Conservation (phyloP, 2,329 filamentous ascomycete species). For the Epichloe coenophiala region DNA sequence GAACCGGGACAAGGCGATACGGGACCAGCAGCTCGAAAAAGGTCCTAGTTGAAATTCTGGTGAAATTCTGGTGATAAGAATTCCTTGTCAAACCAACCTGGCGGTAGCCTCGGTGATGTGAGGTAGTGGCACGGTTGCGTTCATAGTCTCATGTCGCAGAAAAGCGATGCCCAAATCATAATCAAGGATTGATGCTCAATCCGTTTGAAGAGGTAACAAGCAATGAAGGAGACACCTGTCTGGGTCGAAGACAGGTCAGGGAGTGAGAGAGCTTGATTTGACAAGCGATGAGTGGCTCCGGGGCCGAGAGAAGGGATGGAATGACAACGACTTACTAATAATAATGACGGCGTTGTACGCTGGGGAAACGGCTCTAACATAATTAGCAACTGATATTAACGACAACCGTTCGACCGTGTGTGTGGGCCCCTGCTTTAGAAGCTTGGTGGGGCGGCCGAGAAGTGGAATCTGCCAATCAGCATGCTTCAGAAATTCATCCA, state of each 20-base stretch:
- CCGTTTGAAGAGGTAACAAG: not conserved
- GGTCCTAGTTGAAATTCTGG: not conserved
- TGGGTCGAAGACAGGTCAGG: not conserved
- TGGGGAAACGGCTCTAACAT: no score
- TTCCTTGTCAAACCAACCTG: not conserved
- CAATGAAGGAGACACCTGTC: not conserved
- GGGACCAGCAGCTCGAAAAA: not conserved
- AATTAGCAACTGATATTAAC: no score
- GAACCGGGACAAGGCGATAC: not conserved
- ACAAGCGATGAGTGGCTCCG: slow-evolving; percentile 1
- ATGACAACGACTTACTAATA: not conserved
- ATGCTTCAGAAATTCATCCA: not conserved
- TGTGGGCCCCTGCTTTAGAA: no score
- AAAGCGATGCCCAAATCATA: not conserved
- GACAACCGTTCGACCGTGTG: no score
- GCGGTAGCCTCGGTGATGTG: not conserved
- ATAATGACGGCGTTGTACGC: not conserved
- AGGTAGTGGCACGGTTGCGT: not conserved
- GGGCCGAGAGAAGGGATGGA: not conserved
- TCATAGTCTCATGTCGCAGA: not conserved
- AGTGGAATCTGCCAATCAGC: not conserved
- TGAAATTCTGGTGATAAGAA: not conserved
- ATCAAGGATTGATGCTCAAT: not conserved
- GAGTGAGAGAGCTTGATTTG: not conserved
- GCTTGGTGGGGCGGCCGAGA: no score